Conservation (phyloP, 2,329 filamentous ascomycete genomes). For the Pseudogymnoascus verrucosus region DNA sequence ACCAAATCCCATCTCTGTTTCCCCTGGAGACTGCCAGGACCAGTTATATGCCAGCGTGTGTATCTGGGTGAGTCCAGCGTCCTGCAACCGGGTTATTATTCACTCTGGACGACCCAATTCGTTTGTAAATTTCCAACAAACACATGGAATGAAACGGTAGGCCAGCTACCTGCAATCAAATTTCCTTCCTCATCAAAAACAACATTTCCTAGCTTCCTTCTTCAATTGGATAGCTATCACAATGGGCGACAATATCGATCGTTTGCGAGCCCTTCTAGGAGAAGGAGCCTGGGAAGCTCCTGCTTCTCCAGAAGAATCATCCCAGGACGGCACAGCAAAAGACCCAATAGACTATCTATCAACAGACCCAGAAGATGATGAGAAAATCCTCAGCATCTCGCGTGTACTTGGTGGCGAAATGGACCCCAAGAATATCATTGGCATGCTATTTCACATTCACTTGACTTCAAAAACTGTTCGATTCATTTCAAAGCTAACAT, state of each 20-base stretch:
- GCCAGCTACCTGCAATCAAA: not conserved
- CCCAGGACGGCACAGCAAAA: slow-evolving; percentile 1
- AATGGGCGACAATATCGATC: slow-evolving; percentile 13
- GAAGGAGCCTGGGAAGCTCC: not conserved
- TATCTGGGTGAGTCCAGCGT: not conserved
- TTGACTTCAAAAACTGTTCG: not conserved
- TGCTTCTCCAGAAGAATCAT: not conserved
- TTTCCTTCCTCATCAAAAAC: not conserved
- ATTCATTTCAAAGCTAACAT: slow-evolving; percentile 5
- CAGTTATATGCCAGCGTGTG: not conserved
- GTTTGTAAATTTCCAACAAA: not conserved
- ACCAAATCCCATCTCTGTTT: not conserved
- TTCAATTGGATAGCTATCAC: not conserved
- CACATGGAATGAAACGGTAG: not conserved
- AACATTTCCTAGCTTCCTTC: not conserved
- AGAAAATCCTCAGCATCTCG: slow-evolving; percentile 7
- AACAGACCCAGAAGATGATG: slow-evolving; percentile 18
- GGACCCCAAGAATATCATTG: not conserved
- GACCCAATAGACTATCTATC: slow-evolving; percentile 13
- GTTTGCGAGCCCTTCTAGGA: slow-evolving; percentile 14
- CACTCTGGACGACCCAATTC: not conserved
- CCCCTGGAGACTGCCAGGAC: not conserved
- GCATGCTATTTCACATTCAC: not conserved
- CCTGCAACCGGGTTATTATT: not conserved
- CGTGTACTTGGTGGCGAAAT: not conserved